phyloP scores from a whole-genome alignment of 106 monocot genomes.

The Xerophyta viscosa region DNA sequence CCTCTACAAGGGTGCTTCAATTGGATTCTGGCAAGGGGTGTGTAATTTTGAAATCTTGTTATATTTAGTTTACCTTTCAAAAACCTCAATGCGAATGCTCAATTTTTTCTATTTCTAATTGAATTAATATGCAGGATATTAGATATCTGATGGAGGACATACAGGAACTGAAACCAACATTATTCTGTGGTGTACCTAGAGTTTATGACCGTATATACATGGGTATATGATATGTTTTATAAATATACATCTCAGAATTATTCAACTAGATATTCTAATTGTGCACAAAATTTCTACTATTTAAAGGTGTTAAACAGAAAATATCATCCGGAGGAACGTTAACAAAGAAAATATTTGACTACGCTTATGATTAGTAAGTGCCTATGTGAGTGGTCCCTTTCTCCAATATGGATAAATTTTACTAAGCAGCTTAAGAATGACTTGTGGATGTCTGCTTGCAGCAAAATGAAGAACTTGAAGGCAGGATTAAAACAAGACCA shows the following conservation, averaged over 20 bases:
- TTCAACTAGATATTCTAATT: no score
- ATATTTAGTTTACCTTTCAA: not conserved
- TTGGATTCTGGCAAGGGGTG: conserved; percentile 98
- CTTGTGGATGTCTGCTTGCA: no score
- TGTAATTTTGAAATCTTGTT: conserved; percentile 5
- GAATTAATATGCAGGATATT: conserved; percentile 42
- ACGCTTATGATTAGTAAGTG: conserved; percentile 77
- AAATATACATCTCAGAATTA: no score
- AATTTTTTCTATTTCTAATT: not conserved
- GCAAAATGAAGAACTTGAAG: conserved; percentile 73
- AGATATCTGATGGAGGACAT: conserved; percentile 78
- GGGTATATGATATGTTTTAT: no score
- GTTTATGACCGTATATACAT: conserved; percentile 87
- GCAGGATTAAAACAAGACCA: conserved; percentile 67
- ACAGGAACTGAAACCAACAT: conserved; percentile 70
- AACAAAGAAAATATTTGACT: conserved; percentile 47
- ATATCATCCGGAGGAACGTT: conserved; percentile 63
- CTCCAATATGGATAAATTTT: conserved; percentile 6
- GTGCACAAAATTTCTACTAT: not conserved
- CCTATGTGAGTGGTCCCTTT: not conserved
- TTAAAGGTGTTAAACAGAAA: conserved; percentile 70
- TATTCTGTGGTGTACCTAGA: conserved; percentile 90
- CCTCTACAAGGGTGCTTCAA: conserved; percentile 86
- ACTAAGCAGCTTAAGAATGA: no score
- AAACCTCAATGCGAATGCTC: not conserved